Evolutionary conservation across 73 alveolate species (phyloP), one percentile per base, ranked within the genome.

Genomic region (Durusdinium trenchii): DNA sequence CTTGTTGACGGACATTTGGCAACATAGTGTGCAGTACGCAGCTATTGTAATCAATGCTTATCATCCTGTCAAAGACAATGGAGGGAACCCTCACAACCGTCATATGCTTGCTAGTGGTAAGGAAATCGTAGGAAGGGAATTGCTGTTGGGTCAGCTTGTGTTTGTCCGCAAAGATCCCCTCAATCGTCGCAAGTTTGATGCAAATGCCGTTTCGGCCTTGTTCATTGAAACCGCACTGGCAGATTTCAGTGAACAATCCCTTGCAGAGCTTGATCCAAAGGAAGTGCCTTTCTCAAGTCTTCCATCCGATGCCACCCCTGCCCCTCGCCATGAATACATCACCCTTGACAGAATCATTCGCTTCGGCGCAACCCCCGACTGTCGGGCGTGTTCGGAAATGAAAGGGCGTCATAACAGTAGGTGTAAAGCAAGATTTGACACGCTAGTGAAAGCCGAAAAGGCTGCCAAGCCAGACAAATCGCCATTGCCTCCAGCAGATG

Each of bases 271-370:
- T 20, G 40, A n/a, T n/a, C 43, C 94, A 3, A 50, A 50, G 61
- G 94, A 84, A 3, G 76, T 84, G 5, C 92, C 92, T 2, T 82
- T 82, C 35, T 82, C 92, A 48, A 82, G 92, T 36, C 92, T 82
- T 50, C 92, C 92, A 10, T 82, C 38, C 40, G 86, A 76, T 23
- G 61, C 86, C 6, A 2, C 61, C 6, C 86, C 86, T 43, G 86
- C 86, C 16, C 62, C 45, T 76, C 71, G 85, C 1, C 85, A 43
- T n/a, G 95, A 62, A 50, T 87, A 87, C 85, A 87, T 87, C 1
- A 87, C 95, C 6, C 81, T 87, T n/a, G 95, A 87, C 43, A 64
- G 86, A n/a, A 3, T 87, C 38, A 62, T 64, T 14, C 64, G 69
- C 43, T 61, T 57, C 16, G 73, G 96, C 6, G 96, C 86, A 35